Evolutionary conservation across 495 filamentous ascomycete genomes (phyloP).

Genomic region (Astrocystis sublimbata): DNA sequence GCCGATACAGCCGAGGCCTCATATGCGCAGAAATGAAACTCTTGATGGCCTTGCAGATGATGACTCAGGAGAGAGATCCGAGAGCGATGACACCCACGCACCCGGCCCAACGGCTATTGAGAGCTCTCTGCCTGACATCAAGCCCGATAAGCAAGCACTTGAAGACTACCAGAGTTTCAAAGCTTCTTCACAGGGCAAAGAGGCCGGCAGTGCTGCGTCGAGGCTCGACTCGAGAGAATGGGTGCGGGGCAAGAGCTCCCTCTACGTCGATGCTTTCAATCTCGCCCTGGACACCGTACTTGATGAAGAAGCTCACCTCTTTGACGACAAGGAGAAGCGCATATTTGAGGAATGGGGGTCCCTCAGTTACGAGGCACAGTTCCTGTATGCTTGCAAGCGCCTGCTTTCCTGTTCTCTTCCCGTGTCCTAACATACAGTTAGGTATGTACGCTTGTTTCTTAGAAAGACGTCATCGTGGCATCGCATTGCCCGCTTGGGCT

Average conservation of each 20-base stretch:
- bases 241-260: conserved; percentile 67
- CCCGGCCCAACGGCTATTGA: conserved; percentile 71
- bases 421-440: conserved; percentile 21
- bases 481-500: conserved; percentile 72
- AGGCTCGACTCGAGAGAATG: conserved; percentile 43
- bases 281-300: conserved; percentile 88
- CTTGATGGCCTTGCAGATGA: conserved; percentile 39
- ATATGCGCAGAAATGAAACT: conserved; percentile 25
- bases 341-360: conserved; percentile 76
- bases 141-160: conserved; percentile 70
- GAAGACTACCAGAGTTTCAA: conserved; percentile 71
- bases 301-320: conserved; percentile 85
- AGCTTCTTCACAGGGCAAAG: conserved; percentile 50
- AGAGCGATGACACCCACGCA: conserved; percentile 34
- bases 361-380: conserved; percentile 84
- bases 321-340: conserved; percentile 73
- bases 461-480: conserved; percentile 96
- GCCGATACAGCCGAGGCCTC: conserved; percentile 14
- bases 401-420: not conserved
- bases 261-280: conserved; percentile 98
- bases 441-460: conserved; percentile 89
- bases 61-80: conserved; percentile 25
- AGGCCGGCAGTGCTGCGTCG: conserved; percentile 39
- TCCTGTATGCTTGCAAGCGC: conserved; percentile 61
- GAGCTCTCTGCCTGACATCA: conserved; percentile 67